Percentiles rank a stretch among this genome's conserved stretches.
Evolutionary conservation across 371 early-diverging fungal species (phyloP).

Genomic region (Parasitella parasitica): DNA sequence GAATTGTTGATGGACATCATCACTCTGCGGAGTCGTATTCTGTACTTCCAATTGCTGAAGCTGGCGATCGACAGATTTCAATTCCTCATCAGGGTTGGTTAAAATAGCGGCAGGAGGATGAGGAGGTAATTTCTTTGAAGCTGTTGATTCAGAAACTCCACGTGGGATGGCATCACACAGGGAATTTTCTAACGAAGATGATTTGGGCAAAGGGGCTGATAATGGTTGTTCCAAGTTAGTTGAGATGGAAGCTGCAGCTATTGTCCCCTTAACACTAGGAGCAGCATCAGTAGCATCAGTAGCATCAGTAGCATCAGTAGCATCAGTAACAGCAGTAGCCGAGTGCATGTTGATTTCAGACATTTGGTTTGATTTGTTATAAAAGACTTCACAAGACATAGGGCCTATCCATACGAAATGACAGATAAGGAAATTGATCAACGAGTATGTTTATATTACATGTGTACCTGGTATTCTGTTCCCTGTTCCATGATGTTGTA

Average conservation of each 20-base stretch:
- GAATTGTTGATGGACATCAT: neutral
- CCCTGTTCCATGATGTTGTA: constrained; percentile 36
- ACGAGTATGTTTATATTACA: neutral
- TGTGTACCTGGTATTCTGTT: constrained; percentile 28
- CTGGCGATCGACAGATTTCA: constrained; percentile 34
- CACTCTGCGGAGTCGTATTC: neutral
- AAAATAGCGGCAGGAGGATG: constrained; percentile 9
- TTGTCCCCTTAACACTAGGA: neutral
- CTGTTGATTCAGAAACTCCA: constrained; percentile 2
- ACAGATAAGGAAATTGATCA: neutral
- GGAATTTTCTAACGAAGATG: neutral
- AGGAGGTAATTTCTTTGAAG: neutral
- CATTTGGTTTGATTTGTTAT: neutral
- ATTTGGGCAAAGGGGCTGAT: constrained; percentile 5
- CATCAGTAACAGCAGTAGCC: neutral
- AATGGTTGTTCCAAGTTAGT: neutral
- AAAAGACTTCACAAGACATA: constrained; percentile 2
- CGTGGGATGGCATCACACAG: neutral
- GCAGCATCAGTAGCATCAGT: neutral
- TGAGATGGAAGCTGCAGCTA: neutral
- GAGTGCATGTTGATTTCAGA: neutral
- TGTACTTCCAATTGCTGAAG: constrained; percentile 23
- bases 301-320: neutral
- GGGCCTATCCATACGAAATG: neutral
- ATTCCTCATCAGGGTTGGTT: constrained; percentile 34